Percentiles rank a stretch among this genome's conserved stretches.
These are phyloP conservation scores for Moesziomyces sp. DNA, from an alignment of 1,284 basidiomycete species.

Conservation along the genomic window DNA sequence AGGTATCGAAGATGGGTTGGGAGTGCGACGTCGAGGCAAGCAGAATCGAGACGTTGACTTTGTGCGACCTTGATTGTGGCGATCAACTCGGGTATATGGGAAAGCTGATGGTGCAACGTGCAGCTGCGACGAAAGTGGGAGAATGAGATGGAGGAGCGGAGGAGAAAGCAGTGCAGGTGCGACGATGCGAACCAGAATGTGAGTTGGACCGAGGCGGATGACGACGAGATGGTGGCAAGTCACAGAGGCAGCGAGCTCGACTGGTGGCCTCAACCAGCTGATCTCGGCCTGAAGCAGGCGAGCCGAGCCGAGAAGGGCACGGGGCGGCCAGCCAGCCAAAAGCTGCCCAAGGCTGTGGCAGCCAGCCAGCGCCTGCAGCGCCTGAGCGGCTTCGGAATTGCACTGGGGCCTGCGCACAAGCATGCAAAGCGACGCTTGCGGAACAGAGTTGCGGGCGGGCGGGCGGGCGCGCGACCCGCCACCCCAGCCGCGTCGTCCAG, in stretches of 20 bases:
- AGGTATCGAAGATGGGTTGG: too few species aligned
- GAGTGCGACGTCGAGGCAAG: too few species aligned
- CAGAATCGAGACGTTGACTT: background rate
- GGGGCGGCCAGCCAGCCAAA: background rate
- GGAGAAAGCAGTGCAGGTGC: too few species aligned
- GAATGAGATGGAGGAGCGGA: too few species aligned
- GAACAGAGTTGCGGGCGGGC: background rate
- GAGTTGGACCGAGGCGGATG: background rate
- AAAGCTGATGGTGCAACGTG: background rate
- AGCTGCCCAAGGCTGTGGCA: too few species aligned
- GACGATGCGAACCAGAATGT: background rate
- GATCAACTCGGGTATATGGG: conserved; percentile 12
- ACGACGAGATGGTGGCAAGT: background rate
- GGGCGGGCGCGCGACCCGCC: too few species aligned
- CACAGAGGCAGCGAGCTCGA: background rate
- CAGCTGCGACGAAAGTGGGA: background rate
- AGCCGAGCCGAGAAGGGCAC: conserved; percentile 10
- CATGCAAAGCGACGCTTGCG: conserved; percentile 27
- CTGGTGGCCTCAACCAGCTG: too few species aligned
- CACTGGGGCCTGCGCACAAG: conserved; percentile 11
- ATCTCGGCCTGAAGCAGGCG: conserved; percentile 1
- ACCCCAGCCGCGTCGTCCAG: too few species aligned
- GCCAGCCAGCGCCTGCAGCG: too few species aligned
- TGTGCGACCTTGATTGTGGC: conserved; percentile 4
- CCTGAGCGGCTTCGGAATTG: conserved; percentile 11